Conservation (phyloP, 768 basidiomycete genomes). For the Mrakia hoshinonis region DNA sequence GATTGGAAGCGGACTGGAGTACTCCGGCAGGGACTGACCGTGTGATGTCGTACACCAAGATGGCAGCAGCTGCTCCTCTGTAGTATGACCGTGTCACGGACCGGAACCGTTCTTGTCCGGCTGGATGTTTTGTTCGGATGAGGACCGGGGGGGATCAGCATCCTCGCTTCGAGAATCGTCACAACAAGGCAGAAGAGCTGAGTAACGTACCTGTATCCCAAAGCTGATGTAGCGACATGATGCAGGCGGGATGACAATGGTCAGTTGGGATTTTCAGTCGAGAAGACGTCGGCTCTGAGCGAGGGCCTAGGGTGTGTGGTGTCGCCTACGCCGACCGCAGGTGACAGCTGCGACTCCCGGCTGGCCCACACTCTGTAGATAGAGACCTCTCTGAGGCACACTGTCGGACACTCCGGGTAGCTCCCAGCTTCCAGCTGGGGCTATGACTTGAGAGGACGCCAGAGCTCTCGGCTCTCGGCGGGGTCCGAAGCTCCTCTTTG, state of each 20-base stretch:
- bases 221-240: not conserved
- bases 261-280: not conserved
- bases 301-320: no score
- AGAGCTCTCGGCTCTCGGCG: no score
- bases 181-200: not conserved
- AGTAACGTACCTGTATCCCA: conserved; percentile 57
- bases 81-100: conserved; percentile 94
- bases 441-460: no score
- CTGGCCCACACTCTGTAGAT: no score
- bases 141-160: conserved; percentile 25
- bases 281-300: no score
- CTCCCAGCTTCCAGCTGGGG: no score
- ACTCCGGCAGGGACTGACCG: conserved; percentile 51
- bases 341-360: no score
- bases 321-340: no score
- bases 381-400: no score
- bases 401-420: no score
- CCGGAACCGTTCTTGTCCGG: conserved; percentile 89
- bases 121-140: conserved; percentile 54
- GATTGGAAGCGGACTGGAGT: not conserved
- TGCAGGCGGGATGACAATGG: not conserved
- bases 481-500: no score
- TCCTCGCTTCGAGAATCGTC: no score
- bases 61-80: conserved; percentile 58
- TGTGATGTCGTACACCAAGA: conserved; percentile 45